Evolutionary conservation across 1,284 basidiomycete species (phyloP), one percentile per base, ranked within the genome.

Genomic region (Hymenochaete sp.): DNA sequence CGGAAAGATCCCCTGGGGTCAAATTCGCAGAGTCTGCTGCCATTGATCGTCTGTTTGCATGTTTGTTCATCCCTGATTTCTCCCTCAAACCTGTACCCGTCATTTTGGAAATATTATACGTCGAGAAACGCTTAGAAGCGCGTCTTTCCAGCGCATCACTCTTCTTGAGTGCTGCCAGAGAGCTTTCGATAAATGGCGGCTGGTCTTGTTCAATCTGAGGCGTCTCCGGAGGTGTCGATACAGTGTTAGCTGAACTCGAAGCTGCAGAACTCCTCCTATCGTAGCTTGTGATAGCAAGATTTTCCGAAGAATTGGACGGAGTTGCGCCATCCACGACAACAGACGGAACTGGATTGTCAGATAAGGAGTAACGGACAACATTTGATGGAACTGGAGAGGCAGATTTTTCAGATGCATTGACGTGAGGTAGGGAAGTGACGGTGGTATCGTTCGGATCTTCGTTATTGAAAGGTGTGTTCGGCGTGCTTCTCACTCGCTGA

Each of bases 41-140:
- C 54, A 84, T 64, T 13, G 82, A 84, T 25, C 78, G 71, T 29
- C 83, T 68, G 56, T 84, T 84, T 2, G 70, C 57, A 19, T 63
- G 63, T 22, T 55, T 49, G 4, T 52, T 55, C 22, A 51, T 37
- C 14, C 44, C 72, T 60, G 38, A 61, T 27, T 44, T 73, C 62
- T 50, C 73, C 60, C 64, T 52, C 60, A 68, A 50, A 58, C 59
- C 62, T 14, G 60, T 68, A 13, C 81, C 77, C 1, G 90, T 84
- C 81, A 98, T 95, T 67, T 95, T 96, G 53, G 88, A 85, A 58
- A 97, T 89, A 43, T 93, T 91, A 61, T 96, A 98, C 1, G 87
- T 87, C 45, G 93, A 97, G 67, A 95, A 98, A 0, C 95, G 84
- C 60, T 98, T 98, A 21, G 90, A 93, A 3, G 95, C 95, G 32